These are phyloP conservation scores for Tephrocybe sp. DNA, from an alignment of 768 basidiomycete genomes.

Conservation along the genomic window DNA sequence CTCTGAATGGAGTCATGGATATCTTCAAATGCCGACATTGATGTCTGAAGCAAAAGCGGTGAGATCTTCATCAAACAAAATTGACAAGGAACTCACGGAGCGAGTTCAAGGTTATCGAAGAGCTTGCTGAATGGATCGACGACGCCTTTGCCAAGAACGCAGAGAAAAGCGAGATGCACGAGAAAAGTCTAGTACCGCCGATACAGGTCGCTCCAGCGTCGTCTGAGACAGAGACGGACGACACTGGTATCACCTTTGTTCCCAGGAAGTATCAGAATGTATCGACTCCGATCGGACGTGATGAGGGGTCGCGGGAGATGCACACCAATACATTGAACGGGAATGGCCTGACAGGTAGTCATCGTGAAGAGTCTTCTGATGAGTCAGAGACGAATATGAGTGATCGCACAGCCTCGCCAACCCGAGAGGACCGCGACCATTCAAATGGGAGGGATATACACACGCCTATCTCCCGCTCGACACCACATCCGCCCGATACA, in stretches of 20 bases:
- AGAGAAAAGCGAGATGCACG: constrained; percentile 8
- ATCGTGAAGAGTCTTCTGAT: constrained; percentile 3
- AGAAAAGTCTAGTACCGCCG: background rate
- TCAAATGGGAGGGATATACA: constrained; percentile 4
- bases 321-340: background rate
- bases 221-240: constrained; percentile 69
- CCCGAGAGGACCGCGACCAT: background rate
- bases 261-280: constrained; percentile 21
- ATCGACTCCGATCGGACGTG: constrained; percentile 4
- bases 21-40: constrained; percentile 89
- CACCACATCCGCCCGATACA: constrained; percentile 18
- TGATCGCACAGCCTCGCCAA: constrained; percentile 13
- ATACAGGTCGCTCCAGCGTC: constrained; percentile 17
- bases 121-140: constrained; percentile 91
- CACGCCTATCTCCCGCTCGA: constrained; percentile 10
- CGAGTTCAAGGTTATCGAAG: constrained; percentile 56
- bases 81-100: constrained; percentile 3
- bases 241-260: constrained; percentile 69
- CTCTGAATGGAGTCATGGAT: constrained; percentile 97
- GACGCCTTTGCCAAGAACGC: constrained; percentile 48
- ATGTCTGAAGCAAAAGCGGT: constrained; percentile 79
- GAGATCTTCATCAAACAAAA: constrained; percentile 15
- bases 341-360: constrained; percentile 1
- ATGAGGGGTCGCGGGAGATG: background rate
- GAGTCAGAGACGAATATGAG: constrained; percentile 9